These are phyloP conservation scores for Ceratocystis smalleyi DNA, from an alignment of 2,329 filamentous ascomycete genomes.

Conservation along the genomic window DNA sequence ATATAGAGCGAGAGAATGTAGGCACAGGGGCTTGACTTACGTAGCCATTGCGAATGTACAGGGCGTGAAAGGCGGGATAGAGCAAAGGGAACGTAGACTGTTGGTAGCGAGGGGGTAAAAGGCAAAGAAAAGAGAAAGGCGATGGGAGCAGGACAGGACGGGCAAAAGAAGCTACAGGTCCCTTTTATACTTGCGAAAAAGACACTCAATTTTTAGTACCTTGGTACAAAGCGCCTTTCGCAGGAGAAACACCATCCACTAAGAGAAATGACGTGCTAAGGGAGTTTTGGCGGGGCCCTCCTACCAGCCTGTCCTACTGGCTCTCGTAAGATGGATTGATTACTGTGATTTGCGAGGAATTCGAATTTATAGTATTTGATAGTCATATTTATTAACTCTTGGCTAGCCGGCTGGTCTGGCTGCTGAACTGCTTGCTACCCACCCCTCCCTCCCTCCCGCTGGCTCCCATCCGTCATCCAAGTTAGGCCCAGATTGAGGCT, in stretches of 20 bases:
- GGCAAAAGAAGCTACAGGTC: background rate
- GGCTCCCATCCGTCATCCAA: background rate
- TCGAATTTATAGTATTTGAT: background rate
- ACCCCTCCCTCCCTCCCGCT: background rate
- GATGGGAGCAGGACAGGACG: background rate
- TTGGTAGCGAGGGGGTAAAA: background rate
- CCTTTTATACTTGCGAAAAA: constrained; percentile 3
- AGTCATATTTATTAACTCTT: background rate
- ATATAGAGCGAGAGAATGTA: background rate
- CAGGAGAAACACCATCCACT: constrained; percentile 1
- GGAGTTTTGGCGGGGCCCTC: constrained; percentile 2
- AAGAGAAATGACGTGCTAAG: constrained; percentile 11
- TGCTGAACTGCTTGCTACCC: too few relatives aligned
- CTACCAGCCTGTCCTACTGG: background rate
- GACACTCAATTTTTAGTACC: background rate
- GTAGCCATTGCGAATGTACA: constrained; percentile 14
- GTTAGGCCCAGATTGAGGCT: background rate
- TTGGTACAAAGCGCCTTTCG: background rate
- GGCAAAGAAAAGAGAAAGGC: constrained; percentile 2
- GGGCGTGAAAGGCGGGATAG: too few relatives aligned
- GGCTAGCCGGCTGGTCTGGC: background rate
- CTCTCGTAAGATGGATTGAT: background rate
- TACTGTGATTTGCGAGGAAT: background rate
- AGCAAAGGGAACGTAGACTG: background rate
- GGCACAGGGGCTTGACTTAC: constrained; percentile 7